Conservation (phyloP, 2,329 filamentous ascomycete species). For the Xylaria polymorpha region DNA sequence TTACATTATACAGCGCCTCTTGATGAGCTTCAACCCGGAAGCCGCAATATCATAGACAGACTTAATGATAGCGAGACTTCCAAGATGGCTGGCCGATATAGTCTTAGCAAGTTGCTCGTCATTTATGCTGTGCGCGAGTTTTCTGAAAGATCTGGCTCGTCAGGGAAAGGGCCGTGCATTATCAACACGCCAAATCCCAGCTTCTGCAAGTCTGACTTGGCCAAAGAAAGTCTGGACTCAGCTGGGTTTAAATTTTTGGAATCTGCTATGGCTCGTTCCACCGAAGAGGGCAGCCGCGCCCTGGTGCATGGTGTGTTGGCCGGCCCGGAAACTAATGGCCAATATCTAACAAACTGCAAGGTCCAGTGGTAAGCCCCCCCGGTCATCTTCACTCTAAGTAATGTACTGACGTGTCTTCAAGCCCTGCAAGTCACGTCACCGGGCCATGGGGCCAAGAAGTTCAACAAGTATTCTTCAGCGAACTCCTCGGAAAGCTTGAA, state of each 20-base stretch:
- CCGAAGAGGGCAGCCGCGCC: conserved; percentile 58
- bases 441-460: conserved; percentile 47
- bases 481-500: conserved; percentile 52
- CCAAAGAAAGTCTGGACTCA: conserved; percentile 33
- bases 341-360: conserved; percentile 52
- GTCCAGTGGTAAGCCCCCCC: conserved; percentile 43
- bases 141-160: conserved; percentile 33
- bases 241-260: conserved; percentile 34
- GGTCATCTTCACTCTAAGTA: neutral
- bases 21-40: conserved; percentile 40
- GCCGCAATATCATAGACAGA: conserved; percentile 44
- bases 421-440: conserved; percentile 49
- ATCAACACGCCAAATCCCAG: conserved; percentile 57
- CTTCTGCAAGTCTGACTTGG: conserved; percentile 54
- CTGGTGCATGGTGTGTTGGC: conserved; percentile 49
- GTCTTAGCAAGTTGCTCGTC: conserved; percentile 50
- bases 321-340: conserved; percentile 50
- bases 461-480: conserved; percentile 50
- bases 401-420: conserved; percentile 26
- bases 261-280: conserved; percentile 54
- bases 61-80: conserved; percentile 48
- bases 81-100: conserved; percentile 49
- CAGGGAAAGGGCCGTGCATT: conserved; percentile 41
- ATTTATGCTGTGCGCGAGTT: conserved; percentile 50
- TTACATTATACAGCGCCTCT: conserved; percentile 43